These are phyloP conservation scores for Stereum hirsutum DNA, from an alignment of 1,284 basidiomycete genomes.

Conservation along the genomic window DNA sequence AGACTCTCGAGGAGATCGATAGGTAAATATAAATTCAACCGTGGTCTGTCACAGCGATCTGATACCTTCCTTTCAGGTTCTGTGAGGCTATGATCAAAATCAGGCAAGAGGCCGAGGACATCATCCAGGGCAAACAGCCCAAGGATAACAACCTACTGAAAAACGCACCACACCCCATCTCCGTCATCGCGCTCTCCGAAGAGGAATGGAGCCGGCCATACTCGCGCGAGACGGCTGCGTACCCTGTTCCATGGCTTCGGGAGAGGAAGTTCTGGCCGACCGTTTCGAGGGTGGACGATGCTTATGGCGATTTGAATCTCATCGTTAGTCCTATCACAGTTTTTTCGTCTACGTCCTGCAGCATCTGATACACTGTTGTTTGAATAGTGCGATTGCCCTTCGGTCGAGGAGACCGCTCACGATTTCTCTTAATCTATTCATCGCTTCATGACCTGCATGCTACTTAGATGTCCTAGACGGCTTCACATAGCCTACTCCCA, in stretches of 20 bases:
- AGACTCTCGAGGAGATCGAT: constrained; percentile 86
- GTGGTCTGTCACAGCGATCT: not conserved
- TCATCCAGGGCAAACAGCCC: constrained; percentile 79
- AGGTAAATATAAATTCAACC: constrained; percentile 29
- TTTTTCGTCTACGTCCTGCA: not conserved
- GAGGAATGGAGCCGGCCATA: constrained; percentile 89
- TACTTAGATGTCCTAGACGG: too few relatives aligned
- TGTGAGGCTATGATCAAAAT: constrained; percentile 97
- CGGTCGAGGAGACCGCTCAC: constrained; percentile 64
- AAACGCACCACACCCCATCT: constrained; percentile 89
- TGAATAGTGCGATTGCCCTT: constrained; percentile 77
- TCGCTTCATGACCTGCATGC: too few relatives aligned
- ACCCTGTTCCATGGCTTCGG: constrained; percentile 70
- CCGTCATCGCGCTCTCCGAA: constrained; percentile 59
- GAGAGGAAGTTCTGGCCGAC: constrained; percentile 94
- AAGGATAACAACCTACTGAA: constrained; percentile 86
- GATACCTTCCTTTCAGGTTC: constrained; percentile 46
- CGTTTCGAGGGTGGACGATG: constrained; percentile 86
- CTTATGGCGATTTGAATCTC: constrained; percentile 77
- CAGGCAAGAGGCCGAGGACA: constrained; percentile 83
- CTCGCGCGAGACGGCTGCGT: constrained; percentile 77
- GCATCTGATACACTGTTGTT: constrained; percentile 3
- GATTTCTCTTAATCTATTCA: constrained; percentile 1
- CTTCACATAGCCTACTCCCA: constrained; percentile 2
- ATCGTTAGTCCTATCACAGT: constrained; percentile 43